Evolutionary conservation across 2,329 filamentous ascomycete species (phyloP).

Genomic region (Xylariaceae sp.): DNA sequence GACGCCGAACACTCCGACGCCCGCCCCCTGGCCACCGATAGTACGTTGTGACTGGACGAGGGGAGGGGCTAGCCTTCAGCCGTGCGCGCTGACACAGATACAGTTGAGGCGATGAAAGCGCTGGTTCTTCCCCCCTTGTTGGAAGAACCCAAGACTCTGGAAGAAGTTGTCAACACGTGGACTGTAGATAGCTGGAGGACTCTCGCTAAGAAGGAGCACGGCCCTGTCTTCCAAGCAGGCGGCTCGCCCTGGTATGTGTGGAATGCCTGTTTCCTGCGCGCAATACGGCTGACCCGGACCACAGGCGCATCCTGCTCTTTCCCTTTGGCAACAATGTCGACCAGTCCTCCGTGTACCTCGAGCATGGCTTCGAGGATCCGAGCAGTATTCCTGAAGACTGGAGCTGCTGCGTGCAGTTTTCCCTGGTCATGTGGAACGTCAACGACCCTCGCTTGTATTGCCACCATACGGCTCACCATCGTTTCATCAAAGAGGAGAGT

Average conservation of each 20-base stretch:
- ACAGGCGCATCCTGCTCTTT: conserved; percentile 88
- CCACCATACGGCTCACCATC: conserved; percentile 82
- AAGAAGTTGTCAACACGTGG: conserved; percentile 76
- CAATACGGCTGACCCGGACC: conserved; percentile 10
- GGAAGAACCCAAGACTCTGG: conserved; percentile 72
- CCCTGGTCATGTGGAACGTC: conserved; percentile 87
- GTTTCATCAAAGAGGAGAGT: conserved; percentile 91
- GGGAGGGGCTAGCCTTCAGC: neutral
- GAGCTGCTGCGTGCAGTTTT: conserved; percentile 95
- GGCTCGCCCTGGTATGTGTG: conserved; percentile 72
- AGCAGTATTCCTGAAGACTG: conserved; percentile 76
- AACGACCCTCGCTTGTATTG: conserved; percentile 81
- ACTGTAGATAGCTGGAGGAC: conserved; percentile 75
- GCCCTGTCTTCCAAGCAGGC: conserved; percentile 78
- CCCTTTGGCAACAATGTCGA: conserved; percentile 93
- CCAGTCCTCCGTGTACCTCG: conserved; percentile 88
- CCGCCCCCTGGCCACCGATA: conserved; percentile 46
- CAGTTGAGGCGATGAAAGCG: conserved; percentile 80
- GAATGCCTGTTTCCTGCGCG: conserved; percentile 1
- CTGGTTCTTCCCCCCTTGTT: conserved; percentile 63
- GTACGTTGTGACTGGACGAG: conserved; percentile 30
- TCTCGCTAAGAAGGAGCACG: conserved; percentile 73
- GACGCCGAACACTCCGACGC: too few species aligned
- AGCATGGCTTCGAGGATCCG: conserved; percentile 79
- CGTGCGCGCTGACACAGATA: conserved; percentile 17